Percentiles rank a stretch among this genome's conserved stretches.
phyloP scores from a whole-genome alignment of 2,329 filamentous ascomycete genomes.

The Tolypocladium capitatum region DNA sequence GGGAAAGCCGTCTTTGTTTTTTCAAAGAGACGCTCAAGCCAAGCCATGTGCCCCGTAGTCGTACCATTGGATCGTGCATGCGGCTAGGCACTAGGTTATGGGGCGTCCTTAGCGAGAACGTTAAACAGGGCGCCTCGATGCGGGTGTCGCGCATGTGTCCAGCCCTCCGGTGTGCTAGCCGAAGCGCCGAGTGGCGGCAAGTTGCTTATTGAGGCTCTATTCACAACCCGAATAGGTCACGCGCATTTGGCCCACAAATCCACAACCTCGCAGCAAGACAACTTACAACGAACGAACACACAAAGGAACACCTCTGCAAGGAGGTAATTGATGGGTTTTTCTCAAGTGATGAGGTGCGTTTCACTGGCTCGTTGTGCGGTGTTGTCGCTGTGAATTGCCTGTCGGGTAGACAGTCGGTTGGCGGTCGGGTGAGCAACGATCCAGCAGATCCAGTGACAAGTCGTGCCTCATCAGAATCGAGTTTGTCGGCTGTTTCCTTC shows the following conservation, averaged over 20 bases:
- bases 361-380: not conserved
- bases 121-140: no score
- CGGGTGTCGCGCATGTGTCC: no score
- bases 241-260: not conserved
- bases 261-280: not conserved
- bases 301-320: not conserved
- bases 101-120: not conserved
- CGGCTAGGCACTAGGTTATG: not conserved
- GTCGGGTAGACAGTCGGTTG: not conserved
- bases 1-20: not conserved
- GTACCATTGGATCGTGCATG: not conserved
- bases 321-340: not conserved
- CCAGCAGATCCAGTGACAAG: not conserved
- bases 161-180: no score
- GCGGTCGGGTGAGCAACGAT: no score
- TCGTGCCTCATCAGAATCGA: not conserved
- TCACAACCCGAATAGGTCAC: constrained; percentile 12
- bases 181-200: no score
- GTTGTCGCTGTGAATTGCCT: not conserved
- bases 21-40: not conserved
- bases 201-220: constrained; percentile 12
- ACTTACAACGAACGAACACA: not conserved
- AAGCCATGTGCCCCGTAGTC: not conserved
- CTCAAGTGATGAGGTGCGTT: not conserved
- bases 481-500: not conserved